Percentiles rank a stretch among this genome's conserved stretches.
phyloP scores from a whole-genome alignment of 768 basidiomycete genomes.

The Sporobolomyces phaffii region DNA sequence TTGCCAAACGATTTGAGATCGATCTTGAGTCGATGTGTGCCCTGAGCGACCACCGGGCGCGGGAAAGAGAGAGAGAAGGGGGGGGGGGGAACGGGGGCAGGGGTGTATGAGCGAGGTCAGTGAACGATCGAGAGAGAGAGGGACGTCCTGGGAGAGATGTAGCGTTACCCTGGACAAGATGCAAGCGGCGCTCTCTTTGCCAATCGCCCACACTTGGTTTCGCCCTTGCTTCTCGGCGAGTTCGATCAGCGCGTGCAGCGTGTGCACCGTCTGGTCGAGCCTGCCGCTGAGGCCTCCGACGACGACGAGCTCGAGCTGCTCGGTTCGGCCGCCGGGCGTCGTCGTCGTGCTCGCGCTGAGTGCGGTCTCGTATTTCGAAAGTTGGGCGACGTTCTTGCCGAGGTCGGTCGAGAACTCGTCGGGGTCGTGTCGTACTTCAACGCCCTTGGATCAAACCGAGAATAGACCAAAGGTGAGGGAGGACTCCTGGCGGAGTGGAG shows the following conservation, averaged over 20 bases:
- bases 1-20: constrained; percentile 69
- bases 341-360: constrained; percentile 41
- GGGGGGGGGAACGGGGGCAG: not conserved
- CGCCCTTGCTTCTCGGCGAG: constrained; percentile 57
- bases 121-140: too few species aligned
- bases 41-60: too few species aligned
- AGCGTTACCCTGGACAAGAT: constrained; percentile 63
- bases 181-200: constrained; percentile 90
- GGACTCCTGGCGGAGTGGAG: not conserved
- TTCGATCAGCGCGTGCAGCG: constrained; percentile 76
- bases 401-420: constrained; percentile 87
- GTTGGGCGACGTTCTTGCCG: constrained; percentile 74
- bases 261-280: constrained; percentile 88
- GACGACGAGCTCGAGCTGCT: constrained; percentile 60
- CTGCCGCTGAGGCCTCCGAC: constrained; percentile 85
- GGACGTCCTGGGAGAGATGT: too few species aligned
- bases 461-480: not conserved
- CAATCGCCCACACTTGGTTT: constrained; percentile 63
- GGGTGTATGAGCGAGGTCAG: too few species aligned
- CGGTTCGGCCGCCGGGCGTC: too few species aligned
- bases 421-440: constrained; percentile 60
- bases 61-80: not conserved
- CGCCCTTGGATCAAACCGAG: constrained; percentile 53
- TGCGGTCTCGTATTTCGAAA: constrained; percentile 56
- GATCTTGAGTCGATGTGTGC: constrained; percentile 70